Evolutionary conservation across 495 filamentous ascomycete species (phyloP), one percentile per base, ranked within the genome.

Genomic region (Podospora conica): DNA sequence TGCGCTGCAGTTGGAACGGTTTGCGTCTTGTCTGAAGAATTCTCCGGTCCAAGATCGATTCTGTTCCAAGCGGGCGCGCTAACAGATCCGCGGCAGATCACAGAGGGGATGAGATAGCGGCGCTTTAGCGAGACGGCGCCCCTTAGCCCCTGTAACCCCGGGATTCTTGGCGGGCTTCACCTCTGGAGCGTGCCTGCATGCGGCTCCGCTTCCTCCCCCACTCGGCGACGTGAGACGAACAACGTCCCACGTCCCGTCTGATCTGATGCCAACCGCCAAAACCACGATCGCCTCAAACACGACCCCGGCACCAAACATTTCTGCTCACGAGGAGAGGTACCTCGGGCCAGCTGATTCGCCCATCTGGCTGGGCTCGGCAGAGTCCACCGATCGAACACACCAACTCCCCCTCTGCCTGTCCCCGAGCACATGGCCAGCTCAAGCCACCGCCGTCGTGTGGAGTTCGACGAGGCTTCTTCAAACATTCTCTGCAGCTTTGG

Each of bases 201-300:
- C 73, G 74, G 73, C 73, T 76, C 74, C 59, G 61, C 48, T 63
- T 15, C 28, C 25, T 18, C 33, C 60, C 67, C 18, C 40, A 48
- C 68, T 64, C 53, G 28, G 29, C 66, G 48, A 66, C 15, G 12
- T 72, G 73, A 74, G 71, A 76, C 74, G 59, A 53, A 40, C 68
- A 61, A 61, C 66, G 74, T 76, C 70, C 71, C 74, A 76, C 63
- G 64, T 66, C 69, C 68, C 67, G 73, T 76, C 73, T 76, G 74
- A 76, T 76, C 70, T 68, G 67, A 66, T 65, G 10, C 53, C 53
- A 57, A 21, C 67, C 65, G 54, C 61, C 15, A 65, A 24, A 58
- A 23, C 40, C 56, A 59, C 56, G 57, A 64, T 64, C 56, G 60
- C 64, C 68, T 65, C 68, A 69, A 69, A 69, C 68, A 27, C 48